phyloP scores from a whole-genome alignment of 331 rosid genomes.

The Rhamnella rubrinervis region DNA sequence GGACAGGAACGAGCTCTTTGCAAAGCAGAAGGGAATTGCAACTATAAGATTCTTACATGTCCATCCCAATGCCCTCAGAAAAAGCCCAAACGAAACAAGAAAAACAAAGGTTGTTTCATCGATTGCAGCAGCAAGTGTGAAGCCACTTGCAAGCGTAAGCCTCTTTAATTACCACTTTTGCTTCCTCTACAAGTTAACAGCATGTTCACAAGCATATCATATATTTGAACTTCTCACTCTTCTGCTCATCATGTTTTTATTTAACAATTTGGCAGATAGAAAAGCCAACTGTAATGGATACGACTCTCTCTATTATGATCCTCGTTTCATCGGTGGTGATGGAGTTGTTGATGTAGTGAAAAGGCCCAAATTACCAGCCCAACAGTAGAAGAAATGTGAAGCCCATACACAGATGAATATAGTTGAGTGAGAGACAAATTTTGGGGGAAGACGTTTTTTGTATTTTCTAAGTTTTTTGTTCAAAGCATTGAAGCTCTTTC shows the following conservation, averaged over 20 bases:
- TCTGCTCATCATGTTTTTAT: background rate
- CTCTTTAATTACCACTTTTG: background rate
- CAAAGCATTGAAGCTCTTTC: too few species aligned
- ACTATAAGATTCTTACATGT: constrained; percentile 46
- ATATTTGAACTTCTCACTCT: background rate
- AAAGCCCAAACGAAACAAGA: constrained; percentile 79
- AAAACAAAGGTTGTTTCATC: constrained; percentile 58
- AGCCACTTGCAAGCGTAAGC: constrained; percentile 80
- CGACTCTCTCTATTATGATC: constrained; percentile 73
- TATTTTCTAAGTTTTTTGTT: too few species aligned
- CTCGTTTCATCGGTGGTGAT: constrained; percentile 72
- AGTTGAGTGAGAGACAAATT: too few species aligned
- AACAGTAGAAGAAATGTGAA: too few species aligned
- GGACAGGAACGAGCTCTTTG: constrained; percentile 65
- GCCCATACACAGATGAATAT: too few species aligned
- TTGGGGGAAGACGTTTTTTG: too few species aligned
- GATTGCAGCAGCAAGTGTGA: constrained; percentile 72
- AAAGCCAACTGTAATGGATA: constrained; percentile 64
- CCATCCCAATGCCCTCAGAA: constrained; percentile 57
- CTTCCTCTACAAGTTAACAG: background rate
- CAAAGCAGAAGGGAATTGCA: constrained; percentile 35
- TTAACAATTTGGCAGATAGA: constrained; percentile 40
- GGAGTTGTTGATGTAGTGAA: too few species aligned
- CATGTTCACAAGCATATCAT: too few species aligned
- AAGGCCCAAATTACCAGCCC: too few species aligned